A percentile compares a stretch with the other conserved stretches of the same genome.
Conservation (phyloP, 1,284 basidiomycete species). For the Exsudoporus floridanus region DNA sequence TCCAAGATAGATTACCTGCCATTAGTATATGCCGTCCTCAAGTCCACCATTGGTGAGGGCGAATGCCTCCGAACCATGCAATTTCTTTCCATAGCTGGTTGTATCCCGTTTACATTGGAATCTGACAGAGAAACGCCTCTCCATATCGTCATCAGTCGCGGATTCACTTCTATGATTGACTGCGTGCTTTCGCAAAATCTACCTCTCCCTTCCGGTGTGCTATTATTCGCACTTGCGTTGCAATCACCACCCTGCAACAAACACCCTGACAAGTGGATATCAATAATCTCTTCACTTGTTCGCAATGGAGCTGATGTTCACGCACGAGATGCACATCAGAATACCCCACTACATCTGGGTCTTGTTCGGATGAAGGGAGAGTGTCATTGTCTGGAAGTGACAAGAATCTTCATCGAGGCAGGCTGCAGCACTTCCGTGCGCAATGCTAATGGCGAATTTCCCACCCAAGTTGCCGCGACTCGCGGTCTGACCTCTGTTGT, state of each 20-base stretch:
- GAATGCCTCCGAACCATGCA: not conserved
- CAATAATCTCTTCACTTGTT: too few species aligned
- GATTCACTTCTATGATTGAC: not conserved
- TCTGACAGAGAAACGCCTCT: not conserved
- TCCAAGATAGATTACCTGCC: too few species aligned
- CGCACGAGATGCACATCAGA: too few species aligned
- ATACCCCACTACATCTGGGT: too few species aligned
- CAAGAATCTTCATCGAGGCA: not conserved
- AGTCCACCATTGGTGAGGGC: not conserved
- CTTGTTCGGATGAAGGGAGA: accelerated
- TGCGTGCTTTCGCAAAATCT: not conserved
- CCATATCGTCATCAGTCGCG: not conserved
- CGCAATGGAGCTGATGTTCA: too few species aligned
- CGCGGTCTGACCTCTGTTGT: not conserved
- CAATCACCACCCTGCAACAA: not conserved
- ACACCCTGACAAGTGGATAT: too few species aligned
- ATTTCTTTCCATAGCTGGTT: not conserved
- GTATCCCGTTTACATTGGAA: not conserved
- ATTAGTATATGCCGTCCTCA: not conserved
- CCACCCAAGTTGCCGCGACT: not conserved
- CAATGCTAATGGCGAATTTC: not conserved
- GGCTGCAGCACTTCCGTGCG: not conserved
- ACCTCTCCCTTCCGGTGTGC: not conserved
- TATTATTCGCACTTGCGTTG: not conserved
- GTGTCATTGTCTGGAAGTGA: not conserved